phyloP scores from a whole-genome alignment of 2,329 filamentous ascomycete genomes.

The Plectosphaerella plurivora region DNA sequence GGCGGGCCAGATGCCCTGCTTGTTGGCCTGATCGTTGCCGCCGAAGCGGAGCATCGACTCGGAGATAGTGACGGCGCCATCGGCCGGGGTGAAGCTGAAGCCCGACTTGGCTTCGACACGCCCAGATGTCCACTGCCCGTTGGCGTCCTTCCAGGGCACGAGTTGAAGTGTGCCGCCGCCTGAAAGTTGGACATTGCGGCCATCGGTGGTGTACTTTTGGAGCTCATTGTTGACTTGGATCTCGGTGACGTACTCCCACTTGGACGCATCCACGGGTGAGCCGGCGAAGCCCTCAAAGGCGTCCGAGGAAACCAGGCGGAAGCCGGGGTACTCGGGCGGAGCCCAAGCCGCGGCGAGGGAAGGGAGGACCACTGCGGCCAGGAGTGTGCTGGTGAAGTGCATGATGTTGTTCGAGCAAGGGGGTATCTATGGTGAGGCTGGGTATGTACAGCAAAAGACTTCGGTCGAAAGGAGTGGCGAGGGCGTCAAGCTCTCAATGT shows the following conservation, averaged over 20 bases:
- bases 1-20: slow-evolving; percentile 48
- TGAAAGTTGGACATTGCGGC: slow-evolving; percentile 43
- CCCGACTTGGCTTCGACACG: slow-evolving; percentile 37
- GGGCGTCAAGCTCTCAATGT: not conserved
- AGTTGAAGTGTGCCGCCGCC: slow-evolving; percentile 48
- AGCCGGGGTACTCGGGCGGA: slow-evolving; percentile 33
- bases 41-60: slow-evolving; percentile 43
- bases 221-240: slow-evolving; percentile 44
- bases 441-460: not conserved
- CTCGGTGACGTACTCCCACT: slow-evolving; percentile 43
- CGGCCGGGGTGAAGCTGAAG: slow-evolving; percentile 37
- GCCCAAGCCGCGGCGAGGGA: slow-evolving; percentile 28
- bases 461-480: not conserved
- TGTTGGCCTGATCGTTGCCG: slow-evolving; percentile 22
- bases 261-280: slow-evolving; percentile 19
- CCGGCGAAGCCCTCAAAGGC: slow-evolving; percentile 33
- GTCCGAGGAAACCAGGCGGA: slow-evolving; percentile 36
- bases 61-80: slow-evolving; percentile 34
- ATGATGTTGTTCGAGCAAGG: slow-evolving; percentile 3
- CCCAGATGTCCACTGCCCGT: slow-evolving; percentile 42
- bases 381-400: slow-evolving; percentile 2
- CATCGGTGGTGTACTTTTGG: slow-evolving; percentile 39
- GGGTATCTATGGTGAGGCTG: not conserved
- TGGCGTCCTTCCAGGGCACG: slow-evolving; percentile 35
- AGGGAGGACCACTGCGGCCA: slow-evolving; percentile 21